These are phyloP conservation scores for Achaetomiella virescens DNA, from an alignment of 495 filamentous ascomycete species.

Conservation along the genomic window DNA sequence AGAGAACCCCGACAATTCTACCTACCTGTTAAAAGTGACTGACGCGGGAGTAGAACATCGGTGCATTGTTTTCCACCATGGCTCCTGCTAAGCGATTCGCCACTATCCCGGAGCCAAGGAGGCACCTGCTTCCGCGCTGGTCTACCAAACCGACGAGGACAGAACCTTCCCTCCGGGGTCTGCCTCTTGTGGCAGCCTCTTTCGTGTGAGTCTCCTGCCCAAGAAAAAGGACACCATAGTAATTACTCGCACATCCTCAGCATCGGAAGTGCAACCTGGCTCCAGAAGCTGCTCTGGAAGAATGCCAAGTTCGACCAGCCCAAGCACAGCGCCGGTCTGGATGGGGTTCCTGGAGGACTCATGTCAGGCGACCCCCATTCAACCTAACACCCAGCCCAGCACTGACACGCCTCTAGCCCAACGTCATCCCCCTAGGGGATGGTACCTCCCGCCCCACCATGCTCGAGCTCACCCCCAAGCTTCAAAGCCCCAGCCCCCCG, in stretches of 20 bases:
- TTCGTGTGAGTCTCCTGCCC: conserved; percentile 15
- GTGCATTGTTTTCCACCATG: neutral
- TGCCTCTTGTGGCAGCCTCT: conserved; percentile 24
- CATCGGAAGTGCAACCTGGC: conserved; percentile 16
- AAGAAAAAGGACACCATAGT: neutral
- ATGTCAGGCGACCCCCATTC: conserved; percentile 35
- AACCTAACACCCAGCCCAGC: neutral
- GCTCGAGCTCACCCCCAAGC: conserved; percentile 31
- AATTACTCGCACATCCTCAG: conserved; percentile 13
- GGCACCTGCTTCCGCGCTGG: conserved; percentile 21
- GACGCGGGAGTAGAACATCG: too few species aligned
- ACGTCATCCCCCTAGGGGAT: conserved; percentile 60
- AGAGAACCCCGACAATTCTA: too few species aligned
- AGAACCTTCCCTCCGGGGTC: conserved; percentile 27
- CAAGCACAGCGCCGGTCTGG: conserved; percentile 51
- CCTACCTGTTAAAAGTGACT: too few species aligned
- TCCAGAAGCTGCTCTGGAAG: conserved; percentile 47
- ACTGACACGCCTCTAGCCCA: too few species aligned
- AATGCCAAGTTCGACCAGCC: conserved; percentile 69
- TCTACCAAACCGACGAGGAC: conserved; percentile 21
- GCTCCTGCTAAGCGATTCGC: conserved; percentile 16
- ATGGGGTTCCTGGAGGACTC: conserved; percentile 54
- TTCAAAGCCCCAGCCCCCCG: conserved; percentile 28
- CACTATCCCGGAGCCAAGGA: conserved; percentile 31
- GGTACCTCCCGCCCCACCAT: conserved; percentile 17